Conservation (phyloP, 2,329 filamentous ascomycete genomes). For the Hymenoscyphus scutula region DNA sequence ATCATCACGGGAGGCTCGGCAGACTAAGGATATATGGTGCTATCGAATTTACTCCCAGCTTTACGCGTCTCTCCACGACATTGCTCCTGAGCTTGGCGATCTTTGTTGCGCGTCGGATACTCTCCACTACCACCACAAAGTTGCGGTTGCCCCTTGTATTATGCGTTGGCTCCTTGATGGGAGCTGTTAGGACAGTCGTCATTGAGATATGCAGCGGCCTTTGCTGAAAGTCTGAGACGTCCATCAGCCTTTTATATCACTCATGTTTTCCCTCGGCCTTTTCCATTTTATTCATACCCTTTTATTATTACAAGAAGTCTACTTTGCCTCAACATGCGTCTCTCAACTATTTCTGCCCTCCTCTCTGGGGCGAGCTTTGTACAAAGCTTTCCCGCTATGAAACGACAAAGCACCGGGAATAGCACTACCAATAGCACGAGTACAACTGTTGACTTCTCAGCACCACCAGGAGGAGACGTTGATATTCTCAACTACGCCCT, state of each 20-base stretch:
- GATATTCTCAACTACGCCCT: slow-evolving; percentile 47
- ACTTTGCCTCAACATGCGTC: slow-evolving; percentile 28
- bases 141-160: too few relatives aligned
- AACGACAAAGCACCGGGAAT: slow-evolving; percentile 6
- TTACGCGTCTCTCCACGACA: too few relatives aligned
- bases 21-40: too few relatives aligned
- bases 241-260: neutral
- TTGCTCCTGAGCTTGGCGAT: too few relatives aligned
- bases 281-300: too few relatives aligned
- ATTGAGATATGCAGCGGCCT: neutral
- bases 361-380: slow-evolving; percentile 21
- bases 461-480: slow-evolving; percentile 25
- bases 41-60: too few relatives aligned
- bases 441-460: slow-evolving; percentile 20
- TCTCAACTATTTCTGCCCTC: slow-evolving; percentile 19
- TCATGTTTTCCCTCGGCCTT: too few relatives aligned
- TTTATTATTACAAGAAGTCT: too few relatives aligned
- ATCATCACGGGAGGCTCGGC: too few relatives aligned
- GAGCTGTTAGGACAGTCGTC: neutral
- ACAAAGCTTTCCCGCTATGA: slow-evolving; percentile 18
- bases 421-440: neutral
- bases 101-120: too few relatives aligned
- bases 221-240: neutral
- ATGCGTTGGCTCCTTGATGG: too few relatives aligned
- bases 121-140: too few relatives aligned